Percentiles rank a stretch among this genome's conserved stretches.
Evolutionary conservation across 208 protist genomes (phyloP).

Genomic region (Novymonas esmeraldas): DNA sequence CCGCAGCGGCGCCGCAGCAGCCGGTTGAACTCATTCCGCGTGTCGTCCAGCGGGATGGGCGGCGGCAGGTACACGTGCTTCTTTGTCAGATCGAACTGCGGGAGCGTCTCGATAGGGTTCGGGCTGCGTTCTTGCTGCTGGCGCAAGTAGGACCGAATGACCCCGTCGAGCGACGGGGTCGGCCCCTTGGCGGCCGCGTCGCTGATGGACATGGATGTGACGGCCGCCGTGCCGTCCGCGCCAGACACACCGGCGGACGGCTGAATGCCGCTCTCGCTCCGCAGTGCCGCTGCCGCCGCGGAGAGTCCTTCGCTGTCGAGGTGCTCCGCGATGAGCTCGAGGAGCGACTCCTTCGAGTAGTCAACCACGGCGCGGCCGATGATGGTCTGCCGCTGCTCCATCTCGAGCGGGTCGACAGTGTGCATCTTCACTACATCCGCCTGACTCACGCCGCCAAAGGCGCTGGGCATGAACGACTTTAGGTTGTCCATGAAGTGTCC

Average conservation of each 20-base stretch:
- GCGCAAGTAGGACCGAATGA: conserved; percentile 78
- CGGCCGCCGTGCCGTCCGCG: not conserved
- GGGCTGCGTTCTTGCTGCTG: conserved; percentile 83
- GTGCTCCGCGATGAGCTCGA: conserved; percentile 73
- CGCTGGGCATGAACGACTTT: conserved; percentile 58
- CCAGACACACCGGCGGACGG: not conserved
- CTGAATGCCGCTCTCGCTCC: conserved; percentile 44
- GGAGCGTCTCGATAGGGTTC: conserved; percentile 89
- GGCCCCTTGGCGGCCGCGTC: conserved; percentile 24
- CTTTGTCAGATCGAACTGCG: conserved; percentile 84
- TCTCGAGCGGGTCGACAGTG: conserved; percentile 48
- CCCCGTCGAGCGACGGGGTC: conserved; percentile 47
- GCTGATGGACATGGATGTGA: conserved; percentile 31
- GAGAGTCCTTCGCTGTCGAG: conserved; percentile 68
- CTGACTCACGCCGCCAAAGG: conserved; percentile 52
- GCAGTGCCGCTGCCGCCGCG: conserved; percentile 49
- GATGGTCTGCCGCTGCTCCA: conserved; percentile 75
- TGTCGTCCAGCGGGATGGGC: conserved; percentile 60
- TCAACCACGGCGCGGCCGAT: conserved; percentile 72
- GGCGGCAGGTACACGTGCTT: conserved; percentile 77
- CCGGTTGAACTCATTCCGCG: conserved; percentile 72
- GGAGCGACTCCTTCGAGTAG: conserved; percentile 78
- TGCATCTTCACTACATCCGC: conserved; percentile 47
- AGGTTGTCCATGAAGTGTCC: conserved; percentile 87
- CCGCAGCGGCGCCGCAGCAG: conserved; percentile 55